phyloP scores from a whole-genome alignment of 768 basidiomycete genomes.

The Pisolithus albus region DNA sequence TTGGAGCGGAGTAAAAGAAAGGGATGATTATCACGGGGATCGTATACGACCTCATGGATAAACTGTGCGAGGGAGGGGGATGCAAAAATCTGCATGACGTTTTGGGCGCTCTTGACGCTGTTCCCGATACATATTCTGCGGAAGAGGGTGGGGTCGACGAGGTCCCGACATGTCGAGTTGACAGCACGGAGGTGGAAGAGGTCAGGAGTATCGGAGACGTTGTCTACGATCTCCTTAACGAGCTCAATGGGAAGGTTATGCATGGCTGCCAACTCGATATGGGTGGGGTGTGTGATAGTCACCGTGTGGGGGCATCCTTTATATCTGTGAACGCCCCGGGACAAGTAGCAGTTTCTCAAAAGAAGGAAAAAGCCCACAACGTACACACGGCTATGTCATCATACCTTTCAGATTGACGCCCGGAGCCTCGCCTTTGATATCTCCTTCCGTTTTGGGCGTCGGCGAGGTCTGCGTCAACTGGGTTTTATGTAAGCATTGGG shows the following conservation, averaged over 20 bases:
- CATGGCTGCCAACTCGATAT: conserved; percentile 10
- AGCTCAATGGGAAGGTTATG: conserved; percentile 23
- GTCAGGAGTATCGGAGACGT: conserved; percentile 17
- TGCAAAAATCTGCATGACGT: conserved; percentile 16
- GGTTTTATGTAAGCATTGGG: no score
- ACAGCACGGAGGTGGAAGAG: conserved; percentile 23
- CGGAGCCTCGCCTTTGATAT: no score
- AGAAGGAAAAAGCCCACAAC: not conserved
- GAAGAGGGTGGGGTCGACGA: conserved; percentile 22
- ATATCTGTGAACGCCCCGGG: not conserved
- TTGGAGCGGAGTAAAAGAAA: conserved; percentile 17
- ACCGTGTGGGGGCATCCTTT: not conserved
- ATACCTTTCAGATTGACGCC: no score
- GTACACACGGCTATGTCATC: not conserved
- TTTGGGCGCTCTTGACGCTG: conserved; percentile 22
- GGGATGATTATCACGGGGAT: conserved; percentile 18
- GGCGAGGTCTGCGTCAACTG: no score
- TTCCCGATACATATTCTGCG: conserved; percentile 18
- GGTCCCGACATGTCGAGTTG: conserved; percentile 19
- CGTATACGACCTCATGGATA: conserved; percentile 25
- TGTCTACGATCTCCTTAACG: conserved; percentile 18
- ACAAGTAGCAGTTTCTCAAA: not conserved
- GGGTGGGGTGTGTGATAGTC: not conserved
- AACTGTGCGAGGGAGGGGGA: conserved; percentile 16
- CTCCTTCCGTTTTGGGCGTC: no score